Base-by-base conservation (phyloP, 495 filamentous ascomycete genomes). In the Viridothelium virens region DNA sequence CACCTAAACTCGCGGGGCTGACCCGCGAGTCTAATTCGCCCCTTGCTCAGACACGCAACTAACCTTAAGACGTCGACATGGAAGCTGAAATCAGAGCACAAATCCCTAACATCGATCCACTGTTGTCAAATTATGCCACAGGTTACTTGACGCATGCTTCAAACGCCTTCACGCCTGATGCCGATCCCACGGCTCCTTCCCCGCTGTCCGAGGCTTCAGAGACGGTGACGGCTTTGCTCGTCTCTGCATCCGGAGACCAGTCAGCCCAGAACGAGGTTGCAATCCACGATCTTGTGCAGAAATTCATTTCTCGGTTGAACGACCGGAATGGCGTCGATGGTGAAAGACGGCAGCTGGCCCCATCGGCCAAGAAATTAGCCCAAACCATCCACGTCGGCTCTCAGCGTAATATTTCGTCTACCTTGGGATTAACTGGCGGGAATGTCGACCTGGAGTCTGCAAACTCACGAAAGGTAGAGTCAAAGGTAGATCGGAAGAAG, bases 401-500 rank as follows among this genome's bases (percentile, higher is more conserved):
- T 2, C 92, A 96, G 76, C 84, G 90, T 68, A 96, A 96, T 74
- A 91, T 97, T 74, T 98, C 94, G 25, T 95, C 94, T 2, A 99
- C 94, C 0, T 76, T 97, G 71, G 92, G 91, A 12, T 85, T 99
- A 34, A 86, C 92, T 31, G 89, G 88, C 63, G 89, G 86, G 25
- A 85, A 80, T 62, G 91, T 97, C 38, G 94, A 99, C 74, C 81
- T 99, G 56, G 94, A 99, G 75, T 94, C 94, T 46, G 91, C 91
- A 69, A 93, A 92, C 70, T 79, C 84, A 25, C 82, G 93, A 63
- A 97, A 97, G 81, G 88, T 99, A 34, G 94, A 99, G 79, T 97
- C 93, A 66, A 89, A 91, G 70, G 94, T 99, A 62, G 95, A 99
- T 78, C 86, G 87, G 76, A 99, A 97, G 87, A 99, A 99, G 82